Evolutionary conservation across 352 stramenopile species (phyloP), one percentile per base, ranked within the genome.

Genomic region (Phytophthora lateralis): DNA sequence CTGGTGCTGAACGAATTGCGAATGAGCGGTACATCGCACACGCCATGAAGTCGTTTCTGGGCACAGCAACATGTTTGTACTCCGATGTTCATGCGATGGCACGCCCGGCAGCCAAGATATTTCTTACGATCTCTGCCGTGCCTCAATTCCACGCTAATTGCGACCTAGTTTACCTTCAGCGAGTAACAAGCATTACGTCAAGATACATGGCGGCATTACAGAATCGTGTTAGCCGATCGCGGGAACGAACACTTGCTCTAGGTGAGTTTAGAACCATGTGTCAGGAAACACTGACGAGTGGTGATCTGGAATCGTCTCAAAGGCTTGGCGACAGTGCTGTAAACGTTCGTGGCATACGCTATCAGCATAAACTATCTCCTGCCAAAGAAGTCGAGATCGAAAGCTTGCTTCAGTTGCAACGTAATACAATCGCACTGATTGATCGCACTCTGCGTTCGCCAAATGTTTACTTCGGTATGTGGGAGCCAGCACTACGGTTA

Each of bases 381-480:
- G 12, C n/a, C 0, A 66, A 83, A 46, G 85, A 93, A 59, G 35
- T 85, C 3, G 57, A 68, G 2, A 30, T 73, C 1, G 85, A 94
- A 55, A 59, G 58, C 14, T 52, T 72, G 6, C 11, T 73, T 2
- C 37, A 66, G 14, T 44, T 92, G 0, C 74, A 92, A 11, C 55
- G 61, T 6, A 44, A 52, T 2, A 50, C 62, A 0, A 72, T 89
- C 9, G 48, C 52, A 0, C 26, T 81, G 4, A 60, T 95, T 24
- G 69, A 82, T 18, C 10, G 41, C 2, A 62, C 51, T 0, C 56
- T 95, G 4, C 24, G 32, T 11, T 64, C 57, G 24, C 73, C 80
- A 0, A 72, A 82, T 21, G 74, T 89, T 18, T 95, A 91, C 60
- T 66, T 91, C 51, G 85, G 70, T 0, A 60, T 93, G 27, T 66